Conservation (phyloP, 495 filamentous ascomycete species). For the Neurospora africana region DNA sequence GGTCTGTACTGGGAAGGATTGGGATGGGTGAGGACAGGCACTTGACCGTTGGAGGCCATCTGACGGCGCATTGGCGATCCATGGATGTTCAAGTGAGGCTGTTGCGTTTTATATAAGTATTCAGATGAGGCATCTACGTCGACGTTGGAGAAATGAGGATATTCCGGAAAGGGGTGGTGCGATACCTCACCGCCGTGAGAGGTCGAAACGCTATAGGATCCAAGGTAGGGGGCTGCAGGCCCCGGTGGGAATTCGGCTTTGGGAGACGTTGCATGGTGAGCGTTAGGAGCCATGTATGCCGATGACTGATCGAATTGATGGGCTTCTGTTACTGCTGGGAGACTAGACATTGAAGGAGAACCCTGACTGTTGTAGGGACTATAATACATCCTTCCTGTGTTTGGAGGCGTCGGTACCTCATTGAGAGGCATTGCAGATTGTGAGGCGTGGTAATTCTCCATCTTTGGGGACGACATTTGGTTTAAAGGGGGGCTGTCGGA, state of each 20-base stretch:
- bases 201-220: constrained; percentile 22
- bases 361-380: constrained; percentile 26
- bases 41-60: constrained; percentile 12
- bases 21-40: constrained; percentile 11
- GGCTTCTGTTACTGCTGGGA: constrained; percentile 17
- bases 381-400: constrained; percentile 32
- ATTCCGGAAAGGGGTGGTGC: constrained; percentile 17
- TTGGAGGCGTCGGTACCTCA: constrained; percentile 35
- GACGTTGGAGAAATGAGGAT: constrained; percentile 10
- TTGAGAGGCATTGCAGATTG: constrained; percentile 20
- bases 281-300: constrained; percentile 19
- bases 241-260: constrained; percentile 20
- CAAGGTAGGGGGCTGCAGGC: constrained; percentile 21
- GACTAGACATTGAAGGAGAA: constrained; percentile 26
- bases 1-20: constrained; percentile 16
- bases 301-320: constrained; percentile 19
- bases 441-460: constrained; percentile 21
- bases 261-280: constrained; percentile 21
- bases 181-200: constrained; percentile 13
- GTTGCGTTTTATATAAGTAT: constrained; percentile 6
- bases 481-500: constrained; percentile 33
- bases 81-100: constrained; percentile 7
- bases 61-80: constrained; percentile 17
- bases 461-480: constrained; percentile 27
- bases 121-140: constrained; percentile 4